A percentile compares a stretch with the other conserved stretches of the same genome.
These are phyloP conservation scores for Talaromyces funiculosus DNA, from an alignment of 2,329 filamentous ascomycete species.

Conservation along the genomic window DNA sequence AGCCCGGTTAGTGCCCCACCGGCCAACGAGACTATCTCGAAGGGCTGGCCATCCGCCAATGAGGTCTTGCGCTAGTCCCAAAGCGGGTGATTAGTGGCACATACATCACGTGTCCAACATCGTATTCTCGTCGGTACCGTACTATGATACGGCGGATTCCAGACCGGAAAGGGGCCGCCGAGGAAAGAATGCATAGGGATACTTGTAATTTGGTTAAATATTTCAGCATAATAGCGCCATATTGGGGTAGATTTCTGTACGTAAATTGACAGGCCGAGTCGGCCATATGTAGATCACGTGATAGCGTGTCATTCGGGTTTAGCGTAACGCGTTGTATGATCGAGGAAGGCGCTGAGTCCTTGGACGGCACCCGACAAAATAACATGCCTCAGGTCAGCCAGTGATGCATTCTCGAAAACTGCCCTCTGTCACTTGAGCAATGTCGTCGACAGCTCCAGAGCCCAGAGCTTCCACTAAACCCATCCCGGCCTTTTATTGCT, in stretches of 20 bases:
- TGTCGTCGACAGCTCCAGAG: background rate
- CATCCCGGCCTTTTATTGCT: constrained; percentile 86
- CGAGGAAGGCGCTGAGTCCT: background rate
- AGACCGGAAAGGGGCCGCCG: background rate
- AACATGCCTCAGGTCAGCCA: background rate
- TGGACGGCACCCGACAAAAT: background rate
- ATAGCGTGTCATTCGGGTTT: background rate
- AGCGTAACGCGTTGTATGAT: background rate
- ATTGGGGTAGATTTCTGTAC: background rate
- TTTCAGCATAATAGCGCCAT: background rate
- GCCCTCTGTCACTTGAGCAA: background rate
- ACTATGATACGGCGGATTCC: background rate
- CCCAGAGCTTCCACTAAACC: constrained; percentile 22
- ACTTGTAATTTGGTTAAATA: too few relatives aligned
- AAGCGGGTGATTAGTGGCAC: background rate
- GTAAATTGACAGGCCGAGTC: background rate
- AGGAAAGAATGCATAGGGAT: background rate
- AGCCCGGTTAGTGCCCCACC: background rate
- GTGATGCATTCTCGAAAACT: background rate
- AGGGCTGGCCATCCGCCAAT: background rate
- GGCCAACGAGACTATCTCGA: background rate
- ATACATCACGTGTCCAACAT: background rate
- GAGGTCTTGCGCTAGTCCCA: background rate
- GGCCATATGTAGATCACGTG: background rate
- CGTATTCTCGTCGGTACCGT: background rate